These are phyloP conservation scores for Annulohypoxylon moriforme DNA, from an alignment of 495 filamentous ascomycete genomes.

Conservation along the genomic window DNA sequence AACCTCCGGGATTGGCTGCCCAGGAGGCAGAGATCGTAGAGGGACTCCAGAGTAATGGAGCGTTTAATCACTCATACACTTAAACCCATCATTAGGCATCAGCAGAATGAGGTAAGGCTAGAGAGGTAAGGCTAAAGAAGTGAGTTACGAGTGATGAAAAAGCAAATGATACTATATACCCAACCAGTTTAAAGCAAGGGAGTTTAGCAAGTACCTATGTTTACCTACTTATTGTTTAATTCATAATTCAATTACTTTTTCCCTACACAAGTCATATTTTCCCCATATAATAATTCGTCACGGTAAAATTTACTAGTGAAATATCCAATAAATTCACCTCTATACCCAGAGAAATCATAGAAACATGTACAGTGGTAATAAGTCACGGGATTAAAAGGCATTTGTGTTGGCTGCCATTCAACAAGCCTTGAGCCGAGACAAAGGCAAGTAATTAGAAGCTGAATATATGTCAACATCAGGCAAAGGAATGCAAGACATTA, in stretches of 20 bases:
- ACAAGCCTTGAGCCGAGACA: background rate
- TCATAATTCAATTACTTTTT: background rate
- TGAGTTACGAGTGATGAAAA: background rate
- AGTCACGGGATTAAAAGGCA: background rate
- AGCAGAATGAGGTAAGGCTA: background rate
- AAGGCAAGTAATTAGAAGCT: background rate
- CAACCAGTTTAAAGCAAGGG: background rate
- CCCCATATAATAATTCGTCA: too few species aligned
- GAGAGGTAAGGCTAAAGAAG: background rate
- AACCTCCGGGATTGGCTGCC: constrained; percentile 2
- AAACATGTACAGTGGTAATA: background rate
- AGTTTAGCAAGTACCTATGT: background rate
- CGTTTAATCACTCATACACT: background rate
- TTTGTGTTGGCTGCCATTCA: background rate
- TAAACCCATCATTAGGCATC: background rate
- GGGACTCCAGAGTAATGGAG: background rate
- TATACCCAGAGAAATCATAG: background rate
- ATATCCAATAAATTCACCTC: background rate
- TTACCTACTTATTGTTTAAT: background rate
- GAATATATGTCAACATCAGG: background rate
- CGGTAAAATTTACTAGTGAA: too few species aligned
- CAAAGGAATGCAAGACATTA: background rate
- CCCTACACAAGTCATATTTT: background rate
- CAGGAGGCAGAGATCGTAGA: constrained; percentile 16
- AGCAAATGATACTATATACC: background rate